These are phyloP conservation scores for Dalechampia spathulata DNA, from an alignment of 441 rosid species.

Conservation along the genomic window DNA sequence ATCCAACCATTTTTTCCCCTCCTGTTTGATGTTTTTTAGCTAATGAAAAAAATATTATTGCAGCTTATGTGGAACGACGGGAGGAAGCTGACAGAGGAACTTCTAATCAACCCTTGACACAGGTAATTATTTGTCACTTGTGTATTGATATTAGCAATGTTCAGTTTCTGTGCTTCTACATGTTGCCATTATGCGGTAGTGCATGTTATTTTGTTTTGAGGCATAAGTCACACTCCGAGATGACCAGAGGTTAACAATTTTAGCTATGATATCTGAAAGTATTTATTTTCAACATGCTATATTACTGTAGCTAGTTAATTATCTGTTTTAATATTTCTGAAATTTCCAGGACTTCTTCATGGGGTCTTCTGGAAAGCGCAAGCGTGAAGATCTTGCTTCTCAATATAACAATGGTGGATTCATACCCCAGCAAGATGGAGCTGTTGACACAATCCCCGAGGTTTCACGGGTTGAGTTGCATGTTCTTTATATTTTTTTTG, in stretches of 20 bases:
- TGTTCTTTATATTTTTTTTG: neutral
- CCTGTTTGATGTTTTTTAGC: slow-evolving; percentile 12
- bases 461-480: slow-evolving; percentile 28
- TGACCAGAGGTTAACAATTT: slow-evolving; percentile 3
- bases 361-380: slow-evolving; percentile 72
- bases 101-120: slow-evolving; percentile 63
- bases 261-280: slow-evolving; percentile 3
- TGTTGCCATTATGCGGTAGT: slow-evolving; percentile 4
- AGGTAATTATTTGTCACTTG: slow-evolving; percentile 40
- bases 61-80: slow-evolving; percentile 94
- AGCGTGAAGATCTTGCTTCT: slow-evolving; percentile 66
- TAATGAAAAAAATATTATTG: slow-evolving; percentile 15
- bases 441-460: slow-evolving; percentile 44
- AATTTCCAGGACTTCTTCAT: slow-evolving; percentile 79
- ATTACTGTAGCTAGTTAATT: slow-evolving; percentile 8
- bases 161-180: neutral
- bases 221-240: slow-evolving; percentile 8
- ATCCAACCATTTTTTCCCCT: neutral
- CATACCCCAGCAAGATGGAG: slow-evolving; percentile 97
- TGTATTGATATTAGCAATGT: slow-evolving; percentile 4
- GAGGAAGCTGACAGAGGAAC: slow-evolving; percentile 79
- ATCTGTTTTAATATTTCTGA: slow-evolving; percentile 25
- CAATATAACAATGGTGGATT: slow-evolving; percentile 75
- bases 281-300: neutral
- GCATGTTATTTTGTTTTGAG: slow-evolving; percentile 9